Conservation (phyloP, 495 filamentous ascomycete genomes). For the Aeminium ludgeri region DNA sequence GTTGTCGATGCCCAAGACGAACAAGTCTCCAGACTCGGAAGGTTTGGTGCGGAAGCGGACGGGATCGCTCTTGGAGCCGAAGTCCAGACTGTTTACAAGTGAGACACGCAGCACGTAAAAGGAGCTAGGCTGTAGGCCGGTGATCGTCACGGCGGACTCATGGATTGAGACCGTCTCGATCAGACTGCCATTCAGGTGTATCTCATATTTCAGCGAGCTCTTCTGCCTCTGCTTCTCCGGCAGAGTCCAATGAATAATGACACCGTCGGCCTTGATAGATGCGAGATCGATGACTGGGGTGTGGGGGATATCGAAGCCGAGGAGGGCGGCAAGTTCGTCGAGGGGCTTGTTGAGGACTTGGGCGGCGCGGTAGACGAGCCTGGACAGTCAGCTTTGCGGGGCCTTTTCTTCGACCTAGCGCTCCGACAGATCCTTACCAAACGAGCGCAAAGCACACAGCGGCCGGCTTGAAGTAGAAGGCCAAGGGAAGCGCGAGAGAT, state of each 20-base stretch:
- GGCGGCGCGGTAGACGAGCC: conserved; percentile 68
- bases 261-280: conserved; percentile 67
- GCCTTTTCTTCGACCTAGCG: too few relatives aligned
- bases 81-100: conserved; percentile 73
- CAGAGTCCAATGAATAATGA: conserved; percentile 82
- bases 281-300: conserved; percentile 84
- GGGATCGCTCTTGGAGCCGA: conserved; percentile 71
- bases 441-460: conserved; percentile 2
- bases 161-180: conserved; percentile 32
- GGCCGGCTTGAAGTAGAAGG: conserved; percentile 5
- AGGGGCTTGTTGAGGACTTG: conserved; percentile 79
- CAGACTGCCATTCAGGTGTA: conserved; percentile 77
- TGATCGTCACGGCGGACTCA: conserved; percentile 81
- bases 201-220: conserved; percentile 69
- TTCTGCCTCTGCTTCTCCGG: conserved; percentile 56
- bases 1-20: conserved; percentile 16
- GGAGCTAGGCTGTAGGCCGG: conserved; percentile 63
- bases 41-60: conserved; percentile 52
- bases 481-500: conserved; percentile 3
- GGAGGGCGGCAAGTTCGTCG: conserved; percentile 69
- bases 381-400: too few relatives aligned
- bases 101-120: conserved; percentile 88
- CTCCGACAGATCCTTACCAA: too few relatives aligned
- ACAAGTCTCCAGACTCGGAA: conserved; percentile 17
- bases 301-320: conserved; percentile 84